Conservation (phyloP, 768 basidiomycete species). For the Rhodotorula babjevae region DNA sequence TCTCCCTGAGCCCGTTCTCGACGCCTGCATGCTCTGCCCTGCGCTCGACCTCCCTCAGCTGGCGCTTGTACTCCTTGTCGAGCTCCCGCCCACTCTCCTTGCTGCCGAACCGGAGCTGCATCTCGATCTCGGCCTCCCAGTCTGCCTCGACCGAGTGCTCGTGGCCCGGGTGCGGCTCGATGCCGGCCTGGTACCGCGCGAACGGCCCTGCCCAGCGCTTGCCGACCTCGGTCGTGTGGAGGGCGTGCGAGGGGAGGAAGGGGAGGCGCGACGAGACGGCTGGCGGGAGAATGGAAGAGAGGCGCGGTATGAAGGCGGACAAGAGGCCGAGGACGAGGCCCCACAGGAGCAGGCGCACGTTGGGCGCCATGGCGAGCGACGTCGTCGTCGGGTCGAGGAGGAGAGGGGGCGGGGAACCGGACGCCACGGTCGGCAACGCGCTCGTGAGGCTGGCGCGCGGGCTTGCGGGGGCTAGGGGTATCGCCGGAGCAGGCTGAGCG, state of each 20-base stretch:
- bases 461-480: no score
- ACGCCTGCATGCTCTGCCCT: conserved; percentile 19
- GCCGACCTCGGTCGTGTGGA: background rate
- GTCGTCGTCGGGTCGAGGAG: background rate
- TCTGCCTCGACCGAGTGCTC: conserved; percentile 8
- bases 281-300: conserved; percentile 4
- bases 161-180: conserved; percentile 4
- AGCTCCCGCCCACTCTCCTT: conserved; percentile 32
- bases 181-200: conserved; percentile 15
- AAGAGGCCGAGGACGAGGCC: conserved; percentile 22
- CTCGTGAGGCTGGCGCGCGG: background rate
- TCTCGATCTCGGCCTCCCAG: conserved; percentile 32
- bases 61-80: conserved; percentile 31
- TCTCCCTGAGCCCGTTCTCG: conserved; percentile 18
- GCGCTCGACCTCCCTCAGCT: conserved; percentile 25
- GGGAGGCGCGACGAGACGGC: conserved; percentile 10
- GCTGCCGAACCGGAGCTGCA: conserved; percentile 26
- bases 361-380: background rate
- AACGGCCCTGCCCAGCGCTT: conserved; percentile 18
- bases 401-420: background rate
- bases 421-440: background rate
- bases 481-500: no score
- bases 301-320: conserved; percentile 20
- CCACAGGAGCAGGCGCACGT: conserved; percentile 13
- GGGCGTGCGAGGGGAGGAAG: conserved; percentile 18